Evolutionary conservation across 2,329 filamentous ascomycete species (phyloP), one percentile per base, ranked within the genome.

Genomic region (Xylaria sp.): DNA sequence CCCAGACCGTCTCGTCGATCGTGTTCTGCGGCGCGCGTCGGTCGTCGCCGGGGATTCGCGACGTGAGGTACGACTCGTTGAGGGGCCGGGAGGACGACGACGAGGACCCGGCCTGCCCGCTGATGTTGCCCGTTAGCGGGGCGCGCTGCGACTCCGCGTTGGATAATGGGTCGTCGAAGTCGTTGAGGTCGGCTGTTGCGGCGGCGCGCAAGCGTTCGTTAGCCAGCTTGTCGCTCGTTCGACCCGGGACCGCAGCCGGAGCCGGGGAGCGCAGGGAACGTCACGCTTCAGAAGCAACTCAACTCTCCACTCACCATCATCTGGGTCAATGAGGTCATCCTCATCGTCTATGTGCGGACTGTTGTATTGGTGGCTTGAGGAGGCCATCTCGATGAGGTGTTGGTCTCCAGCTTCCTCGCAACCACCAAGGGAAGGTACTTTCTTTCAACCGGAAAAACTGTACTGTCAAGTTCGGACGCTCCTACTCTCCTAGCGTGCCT

Each of bases 1-100:
- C 93, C 96, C 96, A 99, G 46, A 99, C 96, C 1, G 90, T 91
- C 83, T 99, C 96, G 80, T 99, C 96, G 80, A 99, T 97, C 53
- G 96, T 99, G 82, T 97, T 97, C 72, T 91, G 90, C 8, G 94
- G 89, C 18, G 96, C 94, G 71, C 91, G 88, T 63, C 96, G 92
- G 83, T 99, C 96, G 81, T 98, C 95, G 73, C 96, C 96, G 2
- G 91, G 91, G 77, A 99, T 97, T 66, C 90, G 90, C 25, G 93
- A 96, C 30, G 94, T 97, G 74, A 97, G 87, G 80, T 95, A 97
- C 76, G 86, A 89, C 78, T 95, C 90, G 75, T 94, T 90, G 66
- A 93, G 85, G 59, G 86, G 81, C 18, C 81, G 81, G 23, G 83
- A 82, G 45, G 89, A 88, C 39, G 87, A 85, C 68, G 84, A 83